Evolutionary conservation across 2,329 filamentous ascomycete species (phyloP), one percentile per base, ranked within the genome.

Genomic region (Dothideomycetes sp.): DNA sequence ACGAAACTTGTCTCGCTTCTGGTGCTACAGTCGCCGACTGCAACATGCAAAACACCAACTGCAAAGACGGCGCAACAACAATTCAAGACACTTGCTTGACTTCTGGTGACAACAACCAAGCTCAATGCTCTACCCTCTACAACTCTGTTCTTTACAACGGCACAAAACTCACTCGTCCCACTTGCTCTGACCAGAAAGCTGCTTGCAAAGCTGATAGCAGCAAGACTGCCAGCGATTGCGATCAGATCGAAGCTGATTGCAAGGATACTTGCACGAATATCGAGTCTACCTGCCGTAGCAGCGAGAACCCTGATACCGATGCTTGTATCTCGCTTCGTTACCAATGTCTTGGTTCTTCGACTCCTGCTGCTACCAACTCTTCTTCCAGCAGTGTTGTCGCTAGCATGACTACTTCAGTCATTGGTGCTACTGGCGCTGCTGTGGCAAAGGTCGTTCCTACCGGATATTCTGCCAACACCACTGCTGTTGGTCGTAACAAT

Each of bases 11-110:
- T 29, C 22, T 40, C 4, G 22, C 30, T 10, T 13, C 37, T 10
- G 37, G 37, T 22, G 17, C 19, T 7, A 32, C 20, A 11, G 37
- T 40, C 11, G 33, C 28, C 12, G n/a, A 24, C 22, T 40, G 37
- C 29, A 40, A 40, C 17, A 16, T 29, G 5, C 11, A 25, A 8
- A 20, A 32, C 22, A 40, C 37, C 16, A 33, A 27, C 18, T 24
- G 22, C 22, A 40, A 40, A 29, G 37, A 40, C 37, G 35, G 13
- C 16, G 32, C 28, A 28, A 32, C 37, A 10, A 33, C 37, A 15
- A 27, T 40, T 17, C 20, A 25, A 13, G 29, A 20, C 19, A 40
- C 37, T 12, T 40, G 37, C 37, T 29, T 40, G 28, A 29, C 33
- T 4, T 40, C 37, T 15, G 37, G 37, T 7, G 6, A 28, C 5